Conservation (phyloP, 2,329 filamentous ascomycete genomes). For the Trichoderma aggressivum region DNA sequence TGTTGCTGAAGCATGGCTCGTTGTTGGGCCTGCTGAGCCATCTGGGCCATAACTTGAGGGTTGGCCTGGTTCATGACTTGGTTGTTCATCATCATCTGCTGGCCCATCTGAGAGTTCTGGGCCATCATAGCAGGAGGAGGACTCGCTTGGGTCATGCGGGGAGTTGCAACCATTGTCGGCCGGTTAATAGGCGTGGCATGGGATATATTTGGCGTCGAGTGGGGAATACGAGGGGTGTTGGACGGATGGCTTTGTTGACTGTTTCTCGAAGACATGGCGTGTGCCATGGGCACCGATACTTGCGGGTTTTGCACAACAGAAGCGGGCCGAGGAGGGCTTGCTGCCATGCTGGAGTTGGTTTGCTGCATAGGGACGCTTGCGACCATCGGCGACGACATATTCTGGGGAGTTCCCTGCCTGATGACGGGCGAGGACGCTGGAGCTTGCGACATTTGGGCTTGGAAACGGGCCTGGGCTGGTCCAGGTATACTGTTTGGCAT, state of each 20-base stretch:
- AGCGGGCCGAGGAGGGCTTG: slow-evolving; percentile 62
- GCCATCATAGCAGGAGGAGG: slow-evolving; percentile 59
- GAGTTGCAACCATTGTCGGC: slow-evolving; percentile 52
- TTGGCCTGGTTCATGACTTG: slow-evolving; percentile 41
- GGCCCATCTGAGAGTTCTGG: slow-evolving; percentile 53
- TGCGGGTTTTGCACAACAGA: slow-evolving; percentile 61
- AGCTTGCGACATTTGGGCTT: slow-evolving; percentile 57
- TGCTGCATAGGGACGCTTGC: slow-evolving; percentile 60
- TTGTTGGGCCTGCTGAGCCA: slow-evolving; percentile 41
- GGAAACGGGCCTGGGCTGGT: slow-evolving; percentile 45
- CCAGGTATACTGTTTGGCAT: slow-evolving; percentile 40
- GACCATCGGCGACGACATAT: slow-evolving; percentile 64
- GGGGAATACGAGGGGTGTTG: slow-evolving; percentile 60
- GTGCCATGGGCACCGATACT: slow-evolving; percentile 58
- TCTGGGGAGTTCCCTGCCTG: slow-evolving; percentile 61
- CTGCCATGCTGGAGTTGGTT: slow-evolving; percentile 64
- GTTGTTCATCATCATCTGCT: slow-evolving; percentile 51
- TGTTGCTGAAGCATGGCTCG: slow-evolving; percentile 45
- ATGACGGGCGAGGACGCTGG: slow-evolving; percentile 66
- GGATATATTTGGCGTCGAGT: slow-evolving; percentile 58
- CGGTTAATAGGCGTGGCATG: slow-evolving; percentile 58
- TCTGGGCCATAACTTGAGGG: slow-evolving; percentile 42
- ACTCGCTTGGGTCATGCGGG: slow-evolving; percentile 61
- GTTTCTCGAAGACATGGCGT: slow-evolving; percentile 60
- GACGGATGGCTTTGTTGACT: slow-evolving; percentile 65